A percentile compares a stretch with the other conserved stretches of the same genome.
These are phyloP conservation scores for Aristolochia californica DNA, from an alignment of 164 flowering plant species.

Conservation along the genomic window DNA sequence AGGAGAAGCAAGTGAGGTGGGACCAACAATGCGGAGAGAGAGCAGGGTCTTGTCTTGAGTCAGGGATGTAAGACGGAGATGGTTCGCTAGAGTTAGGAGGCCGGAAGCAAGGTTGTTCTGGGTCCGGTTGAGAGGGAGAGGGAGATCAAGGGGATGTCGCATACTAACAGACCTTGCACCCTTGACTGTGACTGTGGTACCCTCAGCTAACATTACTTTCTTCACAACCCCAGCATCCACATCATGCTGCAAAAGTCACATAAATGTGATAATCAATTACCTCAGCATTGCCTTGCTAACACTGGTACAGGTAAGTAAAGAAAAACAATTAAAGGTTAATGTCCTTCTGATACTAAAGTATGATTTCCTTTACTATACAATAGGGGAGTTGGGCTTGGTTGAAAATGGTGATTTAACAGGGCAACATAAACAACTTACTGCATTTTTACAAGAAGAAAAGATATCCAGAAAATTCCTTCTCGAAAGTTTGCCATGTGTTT, in stretches of 20 bases:
- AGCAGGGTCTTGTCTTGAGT: conserved; percentile 10
- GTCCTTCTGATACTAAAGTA: not conserved
- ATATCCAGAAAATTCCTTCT: too few relatives aligned
- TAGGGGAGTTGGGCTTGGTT: too few relatives aligned
- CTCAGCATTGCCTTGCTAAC: too few relatives aligned
- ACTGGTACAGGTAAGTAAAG: too few relatives aligned
- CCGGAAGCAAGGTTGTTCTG: conserved; percentile 55
- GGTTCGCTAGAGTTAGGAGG: conserved; percentile 56
- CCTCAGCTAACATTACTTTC: conserved; percentile 86
- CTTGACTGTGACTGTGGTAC: conserved; percentile 82
- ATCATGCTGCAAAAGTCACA: conserved; percentile 61
- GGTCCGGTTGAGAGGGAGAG: conserved; percentile 63
- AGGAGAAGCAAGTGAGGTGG: conserved; percentile 68
- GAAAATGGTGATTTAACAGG: too few relatives aligned
- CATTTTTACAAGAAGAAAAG: too few relatives aligned
- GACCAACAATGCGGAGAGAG: conserved; percentile 17
- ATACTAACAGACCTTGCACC: conserved; percentile 96
- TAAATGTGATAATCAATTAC: not conserved
- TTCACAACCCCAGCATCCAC: conserved; percentile 93
- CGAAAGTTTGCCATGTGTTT: too few relatives aligned
- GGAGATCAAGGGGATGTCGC: conserved; percentile 77
- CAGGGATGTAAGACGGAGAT: conserved; percentile 52
- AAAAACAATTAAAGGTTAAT: not conserved
- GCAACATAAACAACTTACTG: too few relatives aligned
- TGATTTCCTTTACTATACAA: not conserved